A percentile compares a stretch with the other conserved stretches of the same genome.
Evolutionary conservation across 1,284 basidiomycete genomes (phyloP).

Genomic region (Cerrena zonata): DNA sequence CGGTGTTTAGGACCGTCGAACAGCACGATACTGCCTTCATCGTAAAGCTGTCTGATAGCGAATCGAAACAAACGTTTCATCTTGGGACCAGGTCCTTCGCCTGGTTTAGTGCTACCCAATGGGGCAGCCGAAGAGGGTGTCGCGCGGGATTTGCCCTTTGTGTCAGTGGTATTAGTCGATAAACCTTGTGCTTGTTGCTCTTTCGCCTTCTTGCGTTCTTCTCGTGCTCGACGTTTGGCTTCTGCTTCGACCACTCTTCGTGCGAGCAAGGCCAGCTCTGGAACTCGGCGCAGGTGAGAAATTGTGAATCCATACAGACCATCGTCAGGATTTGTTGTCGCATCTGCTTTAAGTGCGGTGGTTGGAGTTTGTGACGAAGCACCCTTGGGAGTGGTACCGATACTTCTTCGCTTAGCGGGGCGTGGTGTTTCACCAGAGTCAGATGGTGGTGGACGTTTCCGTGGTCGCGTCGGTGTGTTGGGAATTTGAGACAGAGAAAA

Average conservation of each 20-base stretch:
- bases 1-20: conserved; percentile 53
- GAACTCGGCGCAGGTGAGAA: conserved; percentile 68
- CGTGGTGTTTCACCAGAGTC: not conserved
- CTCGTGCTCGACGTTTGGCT: conserved; percentile 41
- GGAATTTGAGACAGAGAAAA: conserved; percentile 17
- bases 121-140: not conserved
- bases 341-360: not conserved
- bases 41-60: conserved; percentile 54
- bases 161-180: not conserved
- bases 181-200: conserved; percentile 11
- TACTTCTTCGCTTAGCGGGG: not conserved
- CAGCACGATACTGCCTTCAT: conserved; percentile 62
- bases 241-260: conserved; percentile 56
- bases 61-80: conserved; percentile 60
- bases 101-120: conserved; percentile 7
- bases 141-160: not conserved
- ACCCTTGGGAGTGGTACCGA: not conserved
- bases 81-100: conserved; percentile 27
- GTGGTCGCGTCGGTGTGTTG: conserved; percentile 22
- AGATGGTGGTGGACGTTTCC: not conserved
- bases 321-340: not conserved
- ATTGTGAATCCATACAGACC: conserved; percentile 50
- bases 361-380: not conserved
- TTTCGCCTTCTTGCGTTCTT: conserved; percentile 34
- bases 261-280: conserved; percentile 59